Evolutionary conservation across 225 moss, liverwort and hornwort species (phyloP).

Genomic region (Lunularia cruciata): DNA sequence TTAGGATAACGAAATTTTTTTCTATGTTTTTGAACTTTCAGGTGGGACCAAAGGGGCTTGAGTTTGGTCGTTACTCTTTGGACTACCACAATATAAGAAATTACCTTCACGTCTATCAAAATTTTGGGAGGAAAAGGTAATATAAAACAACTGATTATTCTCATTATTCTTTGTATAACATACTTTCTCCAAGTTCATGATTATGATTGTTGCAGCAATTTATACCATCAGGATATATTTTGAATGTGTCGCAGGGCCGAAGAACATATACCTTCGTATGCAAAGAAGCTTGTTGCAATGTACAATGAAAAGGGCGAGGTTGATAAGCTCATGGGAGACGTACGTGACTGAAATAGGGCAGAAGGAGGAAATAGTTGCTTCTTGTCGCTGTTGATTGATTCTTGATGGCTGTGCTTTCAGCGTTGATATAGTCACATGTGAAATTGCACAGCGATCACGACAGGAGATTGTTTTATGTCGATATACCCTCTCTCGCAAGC

Average conservation of each 20-base stretch:
- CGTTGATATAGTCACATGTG: too few relatives aligned
- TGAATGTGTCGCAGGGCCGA: slow-evolving; percentile 55
- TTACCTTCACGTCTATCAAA: slow-evolving; percentile 77
- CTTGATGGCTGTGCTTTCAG: too few relatives aligned
- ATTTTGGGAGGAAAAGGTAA: slow-evolving; percentile 88
- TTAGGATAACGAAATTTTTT: not conserved
- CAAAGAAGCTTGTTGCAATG: slow-evolving; percentile 82
- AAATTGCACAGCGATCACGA: too few relatives aligned
- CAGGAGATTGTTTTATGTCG: too few relatives aligned
- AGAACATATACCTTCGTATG: slow-evolving; percentile 85
- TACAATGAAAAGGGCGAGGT: slow-evolving; percentile 87
- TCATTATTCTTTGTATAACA: too few relatives aligned
- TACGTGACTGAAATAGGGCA: slow-evolving; percentile 14
- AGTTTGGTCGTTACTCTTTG: slow-evolving; percentile 97
- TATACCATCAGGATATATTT: not conserved
- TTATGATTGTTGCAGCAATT: not conserved
- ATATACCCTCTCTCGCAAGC: too few relatives aligned
- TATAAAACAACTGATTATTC: too few relatives aligned
- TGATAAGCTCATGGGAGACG: slow-evolving; percentile 53
- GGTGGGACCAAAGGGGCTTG: slow-evolving; percentile 97
- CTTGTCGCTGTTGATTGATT: too few relatives aligned
- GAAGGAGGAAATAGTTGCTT: too few relatives aligned
- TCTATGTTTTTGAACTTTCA: slow-evolving; percentile 36
- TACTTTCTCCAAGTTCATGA: too few relatives aligned
- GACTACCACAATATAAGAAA: slow-evolving; percentile 97